Percentiles rank a stretch among this genome's conserved stretches.
Evolutionary conservation across 208 protist species (phyloP).

Genomic region (Acanthamoeba lenticulata): DNA sequence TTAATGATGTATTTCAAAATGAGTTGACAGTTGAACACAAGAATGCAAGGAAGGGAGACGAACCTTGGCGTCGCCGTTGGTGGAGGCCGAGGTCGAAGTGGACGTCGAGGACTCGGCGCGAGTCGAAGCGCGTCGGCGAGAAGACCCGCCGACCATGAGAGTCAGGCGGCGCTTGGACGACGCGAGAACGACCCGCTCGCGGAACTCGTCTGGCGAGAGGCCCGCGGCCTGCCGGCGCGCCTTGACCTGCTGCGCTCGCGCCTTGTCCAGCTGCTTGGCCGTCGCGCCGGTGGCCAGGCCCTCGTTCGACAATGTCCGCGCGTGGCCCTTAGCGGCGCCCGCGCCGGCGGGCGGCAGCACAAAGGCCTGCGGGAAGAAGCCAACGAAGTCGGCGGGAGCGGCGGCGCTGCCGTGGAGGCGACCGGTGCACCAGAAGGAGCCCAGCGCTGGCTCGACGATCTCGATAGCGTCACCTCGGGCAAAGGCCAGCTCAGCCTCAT

Average conservation of each 20-base stretch:
- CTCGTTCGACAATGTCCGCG: background rate
- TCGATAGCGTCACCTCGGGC: background rate
- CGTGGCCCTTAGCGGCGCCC: background rate
- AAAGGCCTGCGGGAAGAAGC: background rate
- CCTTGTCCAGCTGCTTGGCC: background rate
- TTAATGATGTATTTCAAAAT: too few relatives aligned
- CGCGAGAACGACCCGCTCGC: background rate
- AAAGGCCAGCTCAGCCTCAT: background rate
- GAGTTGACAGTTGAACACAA: background rate
- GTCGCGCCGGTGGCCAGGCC: too few relatives aligned
- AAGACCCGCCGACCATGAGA: too few relatives aligned
- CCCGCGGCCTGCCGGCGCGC: background rate
- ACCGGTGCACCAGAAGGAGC: background rate
- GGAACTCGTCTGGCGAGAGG: background rate
- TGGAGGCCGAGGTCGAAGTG: too few relatives aligned
- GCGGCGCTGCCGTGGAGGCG: background rate
- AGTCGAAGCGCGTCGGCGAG: too few relatives aligned
- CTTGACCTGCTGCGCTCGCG: background rate
- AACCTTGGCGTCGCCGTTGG: too few relatives aligned
- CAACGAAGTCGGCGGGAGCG: too few relatives aligned
- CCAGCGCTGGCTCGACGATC: background rate
- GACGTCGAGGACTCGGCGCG: too few relatives aligned
- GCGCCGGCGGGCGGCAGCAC: background rate
- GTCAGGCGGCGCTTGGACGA: too few relatives aligned
- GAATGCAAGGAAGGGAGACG: too few relatives aligned